Base-by-base conservation (phyloP, 805 yeast species). In the Teunomyces lycoperdinae region DNA sequence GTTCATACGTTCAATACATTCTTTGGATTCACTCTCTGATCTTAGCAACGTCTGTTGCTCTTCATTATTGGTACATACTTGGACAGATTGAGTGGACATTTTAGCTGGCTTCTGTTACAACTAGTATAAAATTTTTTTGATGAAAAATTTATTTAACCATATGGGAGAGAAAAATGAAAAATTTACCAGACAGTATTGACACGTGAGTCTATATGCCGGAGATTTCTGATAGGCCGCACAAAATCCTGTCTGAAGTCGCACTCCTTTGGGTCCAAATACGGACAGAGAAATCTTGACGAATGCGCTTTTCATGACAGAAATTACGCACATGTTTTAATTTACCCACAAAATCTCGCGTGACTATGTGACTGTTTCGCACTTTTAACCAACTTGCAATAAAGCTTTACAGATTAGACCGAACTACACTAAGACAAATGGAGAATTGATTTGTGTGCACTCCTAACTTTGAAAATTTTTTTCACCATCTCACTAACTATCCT, bases 1-100 rank as follows among this genome's bases (percentile, higher is more conserved):
- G 5, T 33, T 43, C 26, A 35, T 16, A 26, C 34, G 29, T 35
- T 24, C 30, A n/a, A 9, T 45, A 34, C 29, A 33, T 27, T 17
- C 13, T 10, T 17, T 16, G 13, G 42, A 24, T 10, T 24, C 33
- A 13, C 26, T 8, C 5, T 9, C 32, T 36, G 17, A 14, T 8
- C 30, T 5, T 14, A 26, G 16, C 24, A 14, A n/a, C 10, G 8
- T 31, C 30, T 14, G n/a, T 33, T 27, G 34, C 32, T 34, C 13
- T 38, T n/a, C 26, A 26, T 11, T n/a, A 32, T 43, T 38, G 43
- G 55, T 58, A 84, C 90, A 80, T 84, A 84, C 90, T 83, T 85
- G 91, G 74, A 87, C 92, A 79, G 91, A 85, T 83, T 87, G 89
- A 75, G 89, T 74, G 73, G 86, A 81, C 86, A 81, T 82, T 71